phyloP scores from a whole-genome alignment of 2,329 filamentous ascomycete species.

The Trichoderma sp. region DNA sequence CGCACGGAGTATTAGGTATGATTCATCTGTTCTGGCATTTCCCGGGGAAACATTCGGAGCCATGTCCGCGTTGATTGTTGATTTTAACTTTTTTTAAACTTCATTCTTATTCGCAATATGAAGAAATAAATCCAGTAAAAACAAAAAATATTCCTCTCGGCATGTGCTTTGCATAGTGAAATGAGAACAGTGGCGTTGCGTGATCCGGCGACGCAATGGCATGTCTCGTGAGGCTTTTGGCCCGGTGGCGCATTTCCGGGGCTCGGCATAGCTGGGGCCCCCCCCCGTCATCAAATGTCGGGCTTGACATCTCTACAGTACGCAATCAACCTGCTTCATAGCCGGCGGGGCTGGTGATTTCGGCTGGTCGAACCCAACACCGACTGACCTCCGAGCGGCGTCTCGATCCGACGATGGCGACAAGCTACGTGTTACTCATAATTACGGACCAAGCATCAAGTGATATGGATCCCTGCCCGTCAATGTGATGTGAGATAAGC shows the following conservation, averaged over 20 bases:
- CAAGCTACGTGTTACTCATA: neutral
- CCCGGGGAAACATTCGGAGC: constrained; percentile 9
- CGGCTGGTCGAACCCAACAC: constrained; percentile 12
- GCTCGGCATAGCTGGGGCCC: neutral
- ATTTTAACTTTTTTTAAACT: neutral
- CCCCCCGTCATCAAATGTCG: neutral
- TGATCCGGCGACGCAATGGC: neutral
- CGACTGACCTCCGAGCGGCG: constrained; percentile 7
- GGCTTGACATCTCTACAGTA: neutral
- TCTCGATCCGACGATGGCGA: neutral
- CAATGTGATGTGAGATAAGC: neutral
- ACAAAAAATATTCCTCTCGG: neutral
- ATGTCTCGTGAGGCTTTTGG: neutral
- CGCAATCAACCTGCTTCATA: neutral
- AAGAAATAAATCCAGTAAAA: neutral
- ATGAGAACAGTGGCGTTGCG: neutral
- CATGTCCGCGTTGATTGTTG: constrained; percentile 5
- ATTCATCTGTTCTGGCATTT: constrained; percentile 7
- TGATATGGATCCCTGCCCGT: neutral
- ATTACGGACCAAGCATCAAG: neutral
- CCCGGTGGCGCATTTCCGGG: neutral
- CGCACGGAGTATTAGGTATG: constrained; percentile 19
- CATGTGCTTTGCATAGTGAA: neutral
- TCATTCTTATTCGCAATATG: neutral
- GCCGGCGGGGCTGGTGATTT: constrained; percentile 4